Evolutionary conservation across 805 yeast genomes (phyloP).

Genomic region (Spathaspora arborariae): DNA sequence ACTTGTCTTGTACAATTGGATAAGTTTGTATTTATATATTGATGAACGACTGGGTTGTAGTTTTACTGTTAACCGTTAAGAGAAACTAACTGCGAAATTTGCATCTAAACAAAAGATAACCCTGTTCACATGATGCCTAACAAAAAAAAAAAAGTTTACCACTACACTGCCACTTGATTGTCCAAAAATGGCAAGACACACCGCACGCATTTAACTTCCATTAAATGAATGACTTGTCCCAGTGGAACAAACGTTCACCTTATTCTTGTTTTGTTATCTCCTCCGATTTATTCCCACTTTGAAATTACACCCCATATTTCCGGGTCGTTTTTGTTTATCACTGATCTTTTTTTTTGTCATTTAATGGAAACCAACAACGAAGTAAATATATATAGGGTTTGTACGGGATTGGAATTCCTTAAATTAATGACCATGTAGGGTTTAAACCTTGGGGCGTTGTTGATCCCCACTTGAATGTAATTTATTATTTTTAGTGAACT

Average conservation of each 20-base stretch:
- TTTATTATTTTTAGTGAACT: background rate
- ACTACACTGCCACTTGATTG: background rate
- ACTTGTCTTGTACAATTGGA: background rate
- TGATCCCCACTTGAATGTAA: background rate
- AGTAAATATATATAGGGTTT: background rate
- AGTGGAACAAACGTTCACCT: background rate
- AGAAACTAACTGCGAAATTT: constrained; percentile 1
- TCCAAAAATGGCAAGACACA: background rate
- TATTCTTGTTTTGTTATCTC: background rate
- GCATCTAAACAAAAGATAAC: background rate
- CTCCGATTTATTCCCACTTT: background rate
- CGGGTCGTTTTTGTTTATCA: no score
- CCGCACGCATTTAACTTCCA: background rate
- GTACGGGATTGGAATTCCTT: background rate
- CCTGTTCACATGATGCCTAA: background rate
- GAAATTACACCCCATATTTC: background rate
- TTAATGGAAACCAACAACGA: background rate
- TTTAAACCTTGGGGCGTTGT: background rate
- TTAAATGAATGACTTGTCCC: background rate
- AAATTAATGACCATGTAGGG: background rate
- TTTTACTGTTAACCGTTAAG: no score
- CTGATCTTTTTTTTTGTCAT: background rate
- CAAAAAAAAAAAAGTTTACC: background rate
- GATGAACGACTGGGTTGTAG: no score
- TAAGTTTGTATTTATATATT: background rate